These are phyloP conservation scores for Galeopsis tetrahit DNA, from an alignment of 257 asterid genomes.

Conservation along the genomic window DNA sequence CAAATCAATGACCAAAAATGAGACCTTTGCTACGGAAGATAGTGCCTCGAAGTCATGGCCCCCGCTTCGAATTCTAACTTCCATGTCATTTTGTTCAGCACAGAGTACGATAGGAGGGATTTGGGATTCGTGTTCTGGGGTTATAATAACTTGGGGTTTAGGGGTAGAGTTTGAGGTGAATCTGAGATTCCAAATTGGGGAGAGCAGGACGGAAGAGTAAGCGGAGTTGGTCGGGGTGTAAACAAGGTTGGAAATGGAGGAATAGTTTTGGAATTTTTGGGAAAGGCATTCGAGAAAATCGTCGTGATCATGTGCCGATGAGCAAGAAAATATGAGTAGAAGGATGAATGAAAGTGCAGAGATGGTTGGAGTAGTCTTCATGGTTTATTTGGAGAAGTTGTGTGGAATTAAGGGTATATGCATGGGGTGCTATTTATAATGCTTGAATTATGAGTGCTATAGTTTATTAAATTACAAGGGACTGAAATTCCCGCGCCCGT, in stretches of 20 bases:
- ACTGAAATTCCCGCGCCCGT: no score
- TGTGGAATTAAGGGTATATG: no score
- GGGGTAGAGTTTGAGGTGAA: neutral
- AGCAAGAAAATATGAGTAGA: neutral
- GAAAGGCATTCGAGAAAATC: neutral
- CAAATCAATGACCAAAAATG: constrained; percentile 45
- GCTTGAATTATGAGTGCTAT: no score
- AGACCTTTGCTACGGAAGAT: constrained; percentile 33
- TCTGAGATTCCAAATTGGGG: neutral
- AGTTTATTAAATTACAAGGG: no score
- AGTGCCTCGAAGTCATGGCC: constrained; percentile 57
- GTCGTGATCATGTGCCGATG: neutral
- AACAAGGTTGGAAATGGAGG: neutral
- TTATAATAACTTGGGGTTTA: neutral
- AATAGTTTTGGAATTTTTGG: neutral
- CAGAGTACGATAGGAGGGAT: constrained; percentile 25
- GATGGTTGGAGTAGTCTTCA: neutral
- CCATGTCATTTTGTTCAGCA: constrained; percentile 33
- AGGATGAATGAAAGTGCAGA: neutral
- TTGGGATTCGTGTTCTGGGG: neutral
- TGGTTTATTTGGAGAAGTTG: neutral
- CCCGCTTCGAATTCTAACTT: constrained; percentile 46
- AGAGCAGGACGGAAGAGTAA: neutral
- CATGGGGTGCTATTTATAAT: no score
- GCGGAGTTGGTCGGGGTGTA: neutral